These are phyloP conservation scores for Globisporangium nagaii DNA, from an alignment of 352 stramenopile species.

Conservation along the genomic window DNA sequence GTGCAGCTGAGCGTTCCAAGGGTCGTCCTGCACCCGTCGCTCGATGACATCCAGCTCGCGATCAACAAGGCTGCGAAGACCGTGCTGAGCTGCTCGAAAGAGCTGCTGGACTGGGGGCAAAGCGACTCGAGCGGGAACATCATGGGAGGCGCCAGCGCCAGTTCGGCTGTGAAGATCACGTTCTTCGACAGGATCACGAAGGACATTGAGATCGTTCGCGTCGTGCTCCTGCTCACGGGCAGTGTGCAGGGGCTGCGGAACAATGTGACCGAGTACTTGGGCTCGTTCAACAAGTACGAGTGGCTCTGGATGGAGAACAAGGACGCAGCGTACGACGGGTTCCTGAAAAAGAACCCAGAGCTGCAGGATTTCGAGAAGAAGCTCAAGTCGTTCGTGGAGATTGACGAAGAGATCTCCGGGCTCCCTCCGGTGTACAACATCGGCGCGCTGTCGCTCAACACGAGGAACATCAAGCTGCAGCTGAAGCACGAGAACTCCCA, in stretches of 20 bases:
- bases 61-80: constrained; percentile 97
- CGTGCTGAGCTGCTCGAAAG: constrained; percentile 96
- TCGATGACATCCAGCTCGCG: constrained; percentile 97
- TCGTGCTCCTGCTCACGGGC: constrained; percentile 95
- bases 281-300: constrained; percentile 94
- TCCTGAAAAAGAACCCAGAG: constrained; percentile 91
- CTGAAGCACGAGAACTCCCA: constrained; percentile 94
- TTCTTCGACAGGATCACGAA: constrained; percentile 99
- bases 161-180: constrained; percentile 47
- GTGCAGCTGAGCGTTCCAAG: constrained; percentile 93
- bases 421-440: constrained; percentile 92
- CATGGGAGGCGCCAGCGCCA: not conserved
- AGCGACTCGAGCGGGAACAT: constrained; percentile 32
- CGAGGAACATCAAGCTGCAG: constrained; percentile 95
- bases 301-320: constrained; percentile 99
- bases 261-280: constrained; percentile 96
- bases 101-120: constrained; percentile 93
- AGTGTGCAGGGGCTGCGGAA: constrained; percentile 97
- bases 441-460: constrained; percentile 95
- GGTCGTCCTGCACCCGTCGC: constrained; percentile 92
- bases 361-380: constrained; percentile 97
- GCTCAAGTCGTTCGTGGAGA: constrained; percentile 93
- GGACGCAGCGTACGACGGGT: constrained; percentile 92
- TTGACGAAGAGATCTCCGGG: constrained; percentile 93
- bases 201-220: constrained; percentile 98